A percentile compares a stretch with the other conserved stretches of the same genome.
Evolutionary conservation across 148 eudicot genomes (phyloP).

Genomic region (Amaranthus palmeri): DNA sequence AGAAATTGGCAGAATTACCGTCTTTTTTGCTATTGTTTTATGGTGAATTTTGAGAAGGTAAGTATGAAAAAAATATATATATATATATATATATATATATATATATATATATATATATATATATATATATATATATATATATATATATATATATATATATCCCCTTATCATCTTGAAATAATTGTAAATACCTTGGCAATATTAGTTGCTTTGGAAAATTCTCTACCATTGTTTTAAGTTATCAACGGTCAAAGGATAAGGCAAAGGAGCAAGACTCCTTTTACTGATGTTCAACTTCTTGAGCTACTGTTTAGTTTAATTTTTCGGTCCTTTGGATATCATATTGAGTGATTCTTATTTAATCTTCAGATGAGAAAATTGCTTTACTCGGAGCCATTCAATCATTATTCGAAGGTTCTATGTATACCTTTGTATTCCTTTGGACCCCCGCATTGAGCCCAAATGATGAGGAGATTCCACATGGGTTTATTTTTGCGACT

Average conservation of each 20-base stretch:
- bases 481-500: slow-evolving; percentile 94
- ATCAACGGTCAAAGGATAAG: background rate
- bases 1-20: background rate
- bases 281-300: background rate
- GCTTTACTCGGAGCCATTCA: slow-evolving; percentile 96
- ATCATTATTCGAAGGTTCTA: slow-evolving; percentile 95
- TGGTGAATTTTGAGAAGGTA: no score
- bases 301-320: background rate
- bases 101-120: no score
- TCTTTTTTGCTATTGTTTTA: background rate
- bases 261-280: background rate
- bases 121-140: no score
- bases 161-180: no score
- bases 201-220: no score
- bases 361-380: slow-evolving; percentile 79
- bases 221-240: no score
- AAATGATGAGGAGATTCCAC: slow-evolving; percentile 90
- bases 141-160: no score
- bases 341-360: background rate
- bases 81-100: no score
- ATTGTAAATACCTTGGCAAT: no score
- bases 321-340: background rate
- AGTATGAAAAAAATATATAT: no score
- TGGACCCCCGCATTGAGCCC: slow-evolving; percentile 99
- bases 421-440: slow-evolving; percentile 95